phyloP scores from a whole-genome alignment of 2,329 filamentous ascomycete genomes.

The Simplicillium aogashimaense region DNA sequence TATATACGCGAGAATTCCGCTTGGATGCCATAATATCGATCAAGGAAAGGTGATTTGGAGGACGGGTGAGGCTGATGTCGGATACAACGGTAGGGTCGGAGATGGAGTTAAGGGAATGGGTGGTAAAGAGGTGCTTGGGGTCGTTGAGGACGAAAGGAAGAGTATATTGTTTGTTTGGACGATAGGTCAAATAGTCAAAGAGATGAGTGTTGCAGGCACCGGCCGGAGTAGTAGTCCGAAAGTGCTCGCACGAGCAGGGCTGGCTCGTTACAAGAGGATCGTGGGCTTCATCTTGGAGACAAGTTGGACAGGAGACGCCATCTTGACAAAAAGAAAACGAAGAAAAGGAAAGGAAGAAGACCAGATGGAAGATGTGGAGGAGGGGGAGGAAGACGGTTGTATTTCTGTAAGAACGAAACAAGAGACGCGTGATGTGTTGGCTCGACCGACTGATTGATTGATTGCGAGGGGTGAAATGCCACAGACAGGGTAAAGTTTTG shows the following conservation, averaged over 20 bases:
- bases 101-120: background rate
- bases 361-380: background rate
- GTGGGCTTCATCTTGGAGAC: constrained; percentile 9
- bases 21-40: constrained; percentile 11
- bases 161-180: too few species aligned
- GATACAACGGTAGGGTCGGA: background rate
- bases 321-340: constrained; percentile 8
- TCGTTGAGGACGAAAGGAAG: too few species aligned
- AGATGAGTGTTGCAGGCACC: background rate
- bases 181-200: background rate
- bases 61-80: background rate
- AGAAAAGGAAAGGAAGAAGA: background rate
- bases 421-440: too few species aligned
- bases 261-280: constrained; percentile 8
- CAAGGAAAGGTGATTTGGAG: background rate
- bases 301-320: constrained; percentile 12
- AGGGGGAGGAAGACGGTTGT: too few species aligned
- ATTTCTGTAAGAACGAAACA: too few species aligned
- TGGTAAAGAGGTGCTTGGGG: too few species aligned
- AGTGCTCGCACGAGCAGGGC: constrained; percentile 5
- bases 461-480: too few species aligned
- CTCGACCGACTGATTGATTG: too few species aligned
- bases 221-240: background rate
- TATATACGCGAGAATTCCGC: constrained; percentile 12
- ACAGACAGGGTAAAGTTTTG: too few species aligned